Evolutionary conservation across 2,329 filamentous ascomycete genomes (phyloP).

Genomic region (Fusarium illudens): DNA sequence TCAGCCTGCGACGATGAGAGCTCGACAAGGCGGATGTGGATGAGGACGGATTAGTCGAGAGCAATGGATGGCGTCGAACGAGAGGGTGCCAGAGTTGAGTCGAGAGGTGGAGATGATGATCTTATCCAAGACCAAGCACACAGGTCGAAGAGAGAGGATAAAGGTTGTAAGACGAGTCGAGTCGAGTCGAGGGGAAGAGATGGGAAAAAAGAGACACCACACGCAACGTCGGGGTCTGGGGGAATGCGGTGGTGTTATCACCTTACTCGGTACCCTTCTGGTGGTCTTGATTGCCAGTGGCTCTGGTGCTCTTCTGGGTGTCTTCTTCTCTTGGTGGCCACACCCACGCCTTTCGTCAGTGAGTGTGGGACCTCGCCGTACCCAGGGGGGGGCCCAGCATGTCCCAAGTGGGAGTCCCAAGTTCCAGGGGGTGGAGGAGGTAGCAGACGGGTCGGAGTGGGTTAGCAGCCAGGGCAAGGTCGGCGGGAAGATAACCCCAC

Average conservation of each 20-base stretch:
- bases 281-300: slow-evolving; percentile 25
- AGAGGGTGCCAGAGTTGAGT: slow-evolving; percentile 8
- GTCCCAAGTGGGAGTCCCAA: slow-evolving; percentile 30
- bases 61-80: slow-evolving; percentile 7
- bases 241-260: slow-evolving; percentile 44
- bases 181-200: slow-evolving; percentile 26
- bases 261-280: slow-evolving; percentile 34
- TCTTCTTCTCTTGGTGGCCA: slow-evolving; percentile 37
- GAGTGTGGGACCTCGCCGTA: slow-evolving; percentile 18
- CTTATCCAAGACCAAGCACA: slow-evolving; percentile 22
- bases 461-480: slow-evolving; percentile 28
- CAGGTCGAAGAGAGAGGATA: slow-evolving; percentile 18
- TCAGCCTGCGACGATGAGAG: slow-evolving; percentile 8
- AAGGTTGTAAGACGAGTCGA: slow-evolving; percentile 18
- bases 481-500: slow-evolving; percentile 33
- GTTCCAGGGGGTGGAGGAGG: slow-evolving; percentile 35
- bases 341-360: slow-evolving; percentile 41
- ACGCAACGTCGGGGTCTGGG: slow-evolving; percentile 36
- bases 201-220: slow-evolving; percentile 26
- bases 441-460: slow-evolving; percentile 27
- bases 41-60: slow-evolving; percentile 11
- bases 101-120: slow-evolving; percentile 6
- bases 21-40: slow-evolving; percentile 13
- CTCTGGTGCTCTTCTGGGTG: slow-evolving; percentile 25
- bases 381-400: slow-evolving; percentile 27